Evolutionary conservation across 495 filamentous ascomycete species (phyloP).

Genomic region (Penicillium ucsense): DNA sequence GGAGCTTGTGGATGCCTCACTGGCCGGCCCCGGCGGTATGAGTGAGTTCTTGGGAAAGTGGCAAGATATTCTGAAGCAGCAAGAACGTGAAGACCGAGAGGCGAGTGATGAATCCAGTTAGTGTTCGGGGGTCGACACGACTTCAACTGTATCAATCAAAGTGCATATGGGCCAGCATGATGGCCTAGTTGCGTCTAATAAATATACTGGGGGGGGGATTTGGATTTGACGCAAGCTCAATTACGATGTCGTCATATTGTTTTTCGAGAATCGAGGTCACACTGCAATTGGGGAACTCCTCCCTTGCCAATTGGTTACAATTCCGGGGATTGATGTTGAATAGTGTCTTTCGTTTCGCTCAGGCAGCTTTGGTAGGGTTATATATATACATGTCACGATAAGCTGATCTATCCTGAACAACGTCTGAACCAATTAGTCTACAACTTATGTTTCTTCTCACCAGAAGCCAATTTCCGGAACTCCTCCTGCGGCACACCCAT

Average conservation of each 20-base stretch:
- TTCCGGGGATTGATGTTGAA: too few species aligned
- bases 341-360: too few species aligned
- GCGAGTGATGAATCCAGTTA: slow-evolving; percentile 33
- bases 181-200: too few species aligned
- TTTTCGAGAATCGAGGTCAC: neutral
- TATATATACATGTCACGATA: neutral
- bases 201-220: neutral
- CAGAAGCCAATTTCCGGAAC: slow-evolving; percentile 58
- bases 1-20: slow-evolving; percentile 86
- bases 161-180: too few species aligned
- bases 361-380: neutral
- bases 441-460: slow-evolving; percentile 80
- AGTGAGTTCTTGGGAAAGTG: slow-evolving; percentile 81
- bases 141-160: too few species aligned
- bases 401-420: neutral
- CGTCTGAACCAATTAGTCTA: slow-evolving; percentile 20
- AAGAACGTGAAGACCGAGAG: slow-evolving; percentile 40
- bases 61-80: slow-evolving; percentile 63
- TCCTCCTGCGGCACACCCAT: slow-evolving; percentile 74
- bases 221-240: neutral
- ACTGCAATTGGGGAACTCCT: too few species aligned
- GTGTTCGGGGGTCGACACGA: neutral
- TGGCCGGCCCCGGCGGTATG: slow-evolving; percentile 56
- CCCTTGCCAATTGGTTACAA: too few species aligned
- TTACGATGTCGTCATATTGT: neutral